These are phyloP conservation scores for Globisporangium polare DNA, from an alignment of 352 stramenopile genomes.

Conservation along the genomic window DNA sequence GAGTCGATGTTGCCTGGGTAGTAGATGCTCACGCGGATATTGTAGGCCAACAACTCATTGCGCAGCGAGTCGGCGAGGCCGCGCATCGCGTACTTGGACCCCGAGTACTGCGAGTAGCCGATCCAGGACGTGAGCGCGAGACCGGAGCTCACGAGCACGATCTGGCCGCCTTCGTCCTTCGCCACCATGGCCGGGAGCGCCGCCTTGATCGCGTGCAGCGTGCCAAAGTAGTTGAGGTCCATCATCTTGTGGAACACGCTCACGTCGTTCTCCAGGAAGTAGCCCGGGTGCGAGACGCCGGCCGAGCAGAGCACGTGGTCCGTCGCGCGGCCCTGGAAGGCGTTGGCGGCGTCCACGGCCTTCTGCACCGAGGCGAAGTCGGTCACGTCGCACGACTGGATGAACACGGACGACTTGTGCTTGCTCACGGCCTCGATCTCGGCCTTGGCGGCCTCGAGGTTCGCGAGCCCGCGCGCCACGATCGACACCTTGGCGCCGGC, in stretches of 20 bases:
- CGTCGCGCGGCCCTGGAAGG: slow-evolving; percentile 55
- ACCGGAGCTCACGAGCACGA: slow-evolving; percentile 73
- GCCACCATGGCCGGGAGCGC: slow-evolving; percentile 76
- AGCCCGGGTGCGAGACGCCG: slow-evolving; percentile 52
- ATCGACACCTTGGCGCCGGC: slow-evolving; percentile 75
- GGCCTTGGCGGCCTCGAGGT: slow-evolving; percentile 57
- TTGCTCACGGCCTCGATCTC: slow-evolving; percentile 52
- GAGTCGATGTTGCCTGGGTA: slow-evolving; percentile 86
- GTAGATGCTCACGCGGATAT: slow-evolving; percentile 69
- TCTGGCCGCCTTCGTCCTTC: slow-evolving; percentile 46
- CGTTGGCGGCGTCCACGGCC: slow-evolving; percentile 61
- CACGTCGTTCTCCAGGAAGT: slow-evolving; percentile 76
- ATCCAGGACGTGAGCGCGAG: slow-evolving; percentile 75
- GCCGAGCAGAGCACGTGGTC: slow-evolving; percentile 77
- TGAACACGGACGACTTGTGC: slow-evolving; percentile 47
- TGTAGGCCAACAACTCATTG: slow-evolving; percentile 73
- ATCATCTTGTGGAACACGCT: slow-evolving; percentile 74
- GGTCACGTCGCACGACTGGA: slow-evolving; percentile 70
- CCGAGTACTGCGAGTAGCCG: slow-evolving; percentile 77
- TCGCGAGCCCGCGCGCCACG: slow-evolving; percentile 48
- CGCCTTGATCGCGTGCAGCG: slow-evolving; percentile 73
- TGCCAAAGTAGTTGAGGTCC: slow-evolving; percentile 87
- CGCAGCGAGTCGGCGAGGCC: slow-evolving; percentile 72
- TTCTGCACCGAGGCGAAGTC: slow-evolving; percentile 53
- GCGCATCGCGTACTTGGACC: slow-evolving; percentile 80